Evolutionary conservation across 2,329 filamentous ascomycete genomes (phyloP).

Genomic region (Fusarium cicatricum): DNA sequence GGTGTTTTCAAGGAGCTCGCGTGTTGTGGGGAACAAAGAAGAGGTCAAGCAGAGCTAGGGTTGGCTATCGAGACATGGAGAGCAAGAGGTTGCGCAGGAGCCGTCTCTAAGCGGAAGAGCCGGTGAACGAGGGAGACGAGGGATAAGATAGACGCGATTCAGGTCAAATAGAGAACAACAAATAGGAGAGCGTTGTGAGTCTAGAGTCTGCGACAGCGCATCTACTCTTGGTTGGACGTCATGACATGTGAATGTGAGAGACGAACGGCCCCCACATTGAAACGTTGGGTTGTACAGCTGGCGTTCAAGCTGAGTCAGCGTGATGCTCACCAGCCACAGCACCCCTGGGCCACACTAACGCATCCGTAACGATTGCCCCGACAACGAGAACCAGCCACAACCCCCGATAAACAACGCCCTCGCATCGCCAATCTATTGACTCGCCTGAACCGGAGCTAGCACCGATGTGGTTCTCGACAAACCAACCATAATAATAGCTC

Average conservation of each 20-base stretch:
- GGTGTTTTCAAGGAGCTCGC: slow-evolving; percentile 13
- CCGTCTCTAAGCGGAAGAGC: slow-evolving; percentile 1
- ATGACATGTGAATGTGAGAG: slow-evolving; percentile 37
- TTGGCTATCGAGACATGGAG: slow-evolving; percentile 39
- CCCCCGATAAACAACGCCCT: slow-evolving; percentile 37
- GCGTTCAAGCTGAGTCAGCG: slow-evolving; percentile 18
- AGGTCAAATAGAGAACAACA: not conserved
- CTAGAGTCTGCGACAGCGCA: slow-evolving; percentile 34
- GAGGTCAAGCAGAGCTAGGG: slow-evolving; percentile 10
- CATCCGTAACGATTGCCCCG: slow-evolving; percentile 25
- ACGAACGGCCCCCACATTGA: slow-evolving; percentile 25
- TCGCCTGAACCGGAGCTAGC: slow-evolving; percentile 31
- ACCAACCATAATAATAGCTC: slow-evolving; percentile 40
- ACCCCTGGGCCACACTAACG: not conserved
- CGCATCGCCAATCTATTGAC: slow-evolving; percentile 38
- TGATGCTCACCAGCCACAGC: not conserved
- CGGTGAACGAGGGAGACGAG: not conserved
- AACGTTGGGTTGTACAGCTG: not conserved
- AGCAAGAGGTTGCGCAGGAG: slow-evolving; percentile 8
- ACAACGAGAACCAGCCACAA: slow-evolving; percentile 26
- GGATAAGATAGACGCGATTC: slow-evolving; percentile 5
- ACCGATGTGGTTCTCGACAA: slow-evolving; percentile 31
- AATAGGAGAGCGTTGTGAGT: slow-evolving; percentile 26
- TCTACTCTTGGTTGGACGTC: slow-evolving; percentile 17
- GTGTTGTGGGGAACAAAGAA: slow-evolving; percentile 18